These are phyloP conservation scores for Colletotrichum cuscutae DNA, from an alignment of 2,329 filamentous ascomycete species.

Conservation along the genomic window DNA sequence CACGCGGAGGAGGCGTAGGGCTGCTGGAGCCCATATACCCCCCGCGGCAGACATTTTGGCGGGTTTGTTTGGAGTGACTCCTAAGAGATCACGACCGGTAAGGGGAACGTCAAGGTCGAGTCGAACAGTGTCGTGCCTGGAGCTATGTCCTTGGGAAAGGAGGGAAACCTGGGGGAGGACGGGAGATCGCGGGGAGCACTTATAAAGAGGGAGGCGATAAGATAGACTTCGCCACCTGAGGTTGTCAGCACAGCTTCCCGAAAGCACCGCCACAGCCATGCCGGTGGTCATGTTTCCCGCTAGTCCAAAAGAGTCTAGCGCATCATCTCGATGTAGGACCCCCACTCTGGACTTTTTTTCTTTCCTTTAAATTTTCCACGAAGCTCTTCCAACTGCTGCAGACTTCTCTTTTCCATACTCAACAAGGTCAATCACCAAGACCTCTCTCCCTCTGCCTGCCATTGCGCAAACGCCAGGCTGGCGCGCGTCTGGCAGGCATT, in stretches of 20 bases:
- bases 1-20: constrained; percentile 64
- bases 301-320: constrained; percentile 40
- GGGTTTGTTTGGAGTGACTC: constrained; percentile 31
- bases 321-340: background rate
- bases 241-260: constrained; percentile 26
- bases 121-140: background rate
- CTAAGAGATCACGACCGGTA: constrained; percentile 17
- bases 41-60: constrained; percentile 64
- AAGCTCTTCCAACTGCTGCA: constrained; percentile 39
- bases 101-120: background rate
- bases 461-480: background rate
- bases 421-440: constrained; percentile 36
- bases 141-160: background rate
- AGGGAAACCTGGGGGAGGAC: background rate
- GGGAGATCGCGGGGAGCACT: constrained; percentile 37
- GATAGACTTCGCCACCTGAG: constrained; percentile 40
- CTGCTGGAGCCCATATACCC: constrained; percentile 67
- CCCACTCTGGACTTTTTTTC: constrained; percentile 27
- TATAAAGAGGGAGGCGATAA: constrained; percentile 34
- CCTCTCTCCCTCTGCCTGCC: constrained; percentile 11
- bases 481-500: background rate
- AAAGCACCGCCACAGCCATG: constrained; percentile 49
- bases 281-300: constrained; percentile 38
- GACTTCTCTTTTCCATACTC: constrained; percentile 37
- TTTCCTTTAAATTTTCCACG: constrained; percentile 36